phyloP scores from a whole-genome alignment of 805 yeast genomes.

The Kluyveromyces nonfermentans region DNA sequence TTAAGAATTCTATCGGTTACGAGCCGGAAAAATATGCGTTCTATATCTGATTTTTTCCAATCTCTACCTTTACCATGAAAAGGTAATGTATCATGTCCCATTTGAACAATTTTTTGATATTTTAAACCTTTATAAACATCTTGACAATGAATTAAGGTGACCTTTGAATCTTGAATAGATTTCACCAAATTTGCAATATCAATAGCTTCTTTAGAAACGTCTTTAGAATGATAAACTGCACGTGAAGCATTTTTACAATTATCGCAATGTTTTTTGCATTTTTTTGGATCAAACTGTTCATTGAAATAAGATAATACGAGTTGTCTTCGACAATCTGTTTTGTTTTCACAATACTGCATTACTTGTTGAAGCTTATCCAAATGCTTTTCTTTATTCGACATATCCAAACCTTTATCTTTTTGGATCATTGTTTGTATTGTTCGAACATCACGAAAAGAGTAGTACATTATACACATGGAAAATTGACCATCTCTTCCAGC shows the following conservation, averaged over 20 bases:
- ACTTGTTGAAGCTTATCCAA: conserved; percentile 70
- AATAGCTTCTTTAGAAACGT: conserved; percentile 58
- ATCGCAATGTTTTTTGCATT: conserved; percentile 73
- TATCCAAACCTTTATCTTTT: conserved; percentile 59
- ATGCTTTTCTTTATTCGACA: conserved; percentile 64
- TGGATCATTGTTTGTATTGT: conserved; percentile 67
- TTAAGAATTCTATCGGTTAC: conserved; percentile 54
- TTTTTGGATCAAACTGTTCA: conserved; percentile 59
- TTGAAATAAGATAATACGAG: conserved; percentile 87
- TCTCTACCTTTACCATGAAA: conserved; percentile 64
- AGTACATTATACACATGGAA: conserved; percentile 78
- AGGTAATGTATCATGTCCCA: conserved; percentile 52
- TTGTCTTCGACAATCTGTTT: conserved; percentile 80
- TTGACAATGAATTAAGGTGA: conserved; percentile 72
- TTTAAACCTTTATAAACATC: conserved; percentile 74
- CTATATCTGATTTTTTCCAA: conserved; percentile 59
- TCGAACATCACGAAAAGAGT: conserved; percentile 71
- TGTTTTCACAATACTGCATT: conserved; percentile 83
- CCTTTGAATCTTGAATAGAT: conserved; percentile 45
- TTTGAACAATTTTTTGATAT: conserved; percentile 46
- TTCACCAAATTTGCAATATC: conserved; percentile 52
- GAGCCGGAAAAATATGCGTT: conserved; percentile 73
- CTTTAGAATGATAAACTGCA: conserved; percentile 41
- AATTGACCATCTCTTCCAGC: conserved; percentile 92
- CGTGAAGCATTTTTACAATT: conserved; percentile 51